phyloP scores from a whole-genome alignment of 1,139 yeast genomes.

The Protomyces inundatus region DNA sequence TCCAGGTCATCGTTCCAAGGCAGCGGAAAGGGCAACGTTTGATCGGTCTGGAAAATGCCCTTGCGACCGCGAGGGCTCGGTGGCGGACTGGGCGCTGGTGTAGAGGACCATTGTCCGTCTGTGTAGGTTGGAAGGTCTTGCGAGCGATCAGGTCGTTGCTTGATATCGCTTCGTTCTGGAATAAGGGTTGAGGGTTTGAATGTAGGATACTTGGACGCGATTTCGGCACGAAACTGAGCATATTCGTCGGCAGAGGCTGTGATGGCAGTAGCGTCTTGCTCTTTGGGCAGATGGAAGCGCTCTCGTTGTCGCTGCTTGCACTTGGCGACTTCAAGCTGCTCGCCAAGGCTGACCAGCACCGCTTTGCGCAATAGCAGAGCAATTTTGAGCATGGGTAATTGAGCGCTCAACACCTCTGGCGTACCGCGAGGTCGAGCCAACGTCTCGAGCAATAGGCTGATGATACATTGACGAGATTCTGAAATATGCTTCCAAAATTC shows the following conservation, averaged over 20 bases:
- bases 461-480: background rate
- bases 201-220: slow-evolving; percentile 69
- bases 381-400: slow-evolving; percentile 29
- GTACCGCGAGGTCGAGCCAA: background rate
- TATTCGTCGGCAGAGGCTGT: slow-evolving; percentile 74
- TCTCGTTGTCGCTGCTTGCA: slow-evolving; percentile 50
- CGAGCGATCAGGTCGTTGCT: background rate
- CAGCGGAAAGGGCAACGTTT: slow-evolving; percentile 70
- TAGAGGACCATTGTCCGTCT: slow-evolving; percentile 34
- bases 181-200: slow-evolving; percentile 44
- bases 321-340: slow-evolving; percentile 41
- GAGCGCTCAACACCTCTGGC: background rate
- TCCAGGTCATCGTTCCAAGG: slow-evolving; percentile 47
- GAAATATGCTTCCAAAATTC: slow-evolving; percentile 31
- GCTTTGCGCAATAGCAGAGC: slow-evolving; percentile 55
- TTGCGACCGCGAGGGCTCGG: slow-evolving; percentile 61
- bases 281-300: slow-evolving; percentile 45
- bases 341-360: slow-evolving; percentile 64
- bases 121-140: slow-evolving; percentile 6
- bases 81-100: slow-evolving; percentile 40
- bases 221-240: slow-evolving; percentile 68
- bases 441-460: background rate
- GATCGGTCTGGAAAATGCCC: slow-evolving; percentile 66
- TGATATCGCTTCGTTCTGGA: background rate
- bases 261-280: slow-evolving; percentile 36